Evolutionary conservation across 805 yeast genomes (phyloP), one percentile per base, ranked within the genome.

Genomic region (Kodamaea nitidulidarum): DNA sequence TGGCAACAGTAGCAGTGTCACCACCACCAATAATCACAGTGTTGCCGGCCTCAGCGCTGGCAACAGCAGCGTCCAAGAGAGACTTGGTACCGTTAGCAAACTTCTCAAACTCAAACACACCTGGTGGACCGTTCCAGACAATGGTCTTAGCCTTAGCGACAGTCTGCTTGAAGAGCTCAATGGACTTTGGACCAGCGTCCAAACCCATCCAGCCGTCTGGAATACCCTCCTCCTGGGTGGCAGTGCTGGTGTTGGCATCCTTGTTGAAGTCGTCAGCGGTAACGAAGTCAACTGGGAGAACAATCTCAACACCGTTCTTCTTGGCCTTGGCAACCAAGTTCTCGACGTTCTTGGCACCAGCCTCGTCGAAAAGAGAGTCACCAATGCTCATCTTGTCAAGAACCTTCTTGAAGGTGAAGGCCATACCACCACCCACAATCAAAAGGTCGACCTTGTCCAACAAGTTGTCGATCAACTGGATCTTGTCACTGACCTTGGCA

Each of bases 101-200:
- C 60, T 76, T 77, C 54, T 87, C 96, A 61, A 93, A 93, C 76
- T 93, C 98, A 67, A 93, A 93, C 56, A 93, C 98, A 78, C 98
- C 98, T 71, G 98, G 97, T 51, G 98, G 98, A 67, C 98, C 98
- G 77, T 93, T 93, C 98, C 98, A 93, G 65, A 93, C 93, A 59
- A 93, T 91, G 60, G 98, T 93, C 81, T 91, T 88, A 55, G 98
- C 95, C 71, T 83, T 76, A 51, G 84, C 84, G 56, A 93, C 87
- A 50, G 96, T 82, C 51, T 73, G 81, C 52, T 82, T 78, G 65
- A 85, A 93, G 54, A 84, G 76, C 68, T 80, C 76, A 59, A 79
- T 75, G 47, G 95, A 78, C 75, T 86, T 82, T 72, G 88, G 90
- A 72, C 98, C 98, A 58, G 81, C 80, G 71, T 93, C 98, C 61